phyloP scores from a whole-genome alignment of 495 filamentous ascomycete genomes.

The Neurospora tetrasperma region DNA sequence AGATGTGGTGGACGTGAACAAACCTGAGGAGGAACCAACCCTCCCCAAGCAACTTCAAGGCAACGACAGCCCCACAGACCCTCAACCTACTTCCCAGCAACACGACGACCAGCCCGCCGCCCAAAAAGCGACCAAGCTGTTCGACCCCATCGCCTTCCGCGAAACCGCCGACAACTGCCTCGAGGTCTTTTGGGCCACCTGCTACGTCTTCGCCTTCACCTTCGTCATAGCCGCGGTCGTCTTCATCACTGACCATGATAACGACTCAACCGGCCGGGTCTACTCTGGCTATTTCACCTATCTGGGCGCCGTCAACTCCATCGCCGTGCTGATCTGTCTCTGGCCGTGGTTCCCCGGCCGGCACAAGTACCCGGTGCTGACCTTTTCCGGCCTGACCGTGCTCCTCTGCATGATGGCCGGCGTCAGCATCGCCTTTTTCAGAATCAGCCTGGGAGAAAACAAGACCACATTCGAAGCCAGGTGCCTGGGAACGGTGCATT shows the following conservation, averaged over 20 bases:
- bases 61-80: background rate
- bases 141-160: background rate
- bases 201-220: background rate
- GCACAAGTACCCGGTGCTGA: background rate
- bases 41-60: background rate
- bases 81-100: background rate
- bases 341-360: background rate
- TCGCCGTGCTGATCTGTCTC: slow-evolving; percentile 51
- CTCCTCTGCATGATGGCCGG: background rate
- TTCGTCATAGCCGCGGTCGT: background rate
- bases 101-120: background rate
- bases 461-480: background rate
- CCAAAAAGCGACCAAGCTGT: background rate
- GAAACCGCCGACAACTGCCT: background rate
- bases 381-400: background rate
- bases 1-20: background rate
- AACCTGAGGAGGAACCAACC: background rate
- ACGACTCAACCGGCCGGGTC: background rate
- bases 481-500: background rate
- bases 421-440: background rate
- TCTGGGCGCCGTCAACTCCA: slow-evolving; percentile 65
- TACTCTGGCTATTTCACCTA: slow-evolving; percentile 63
- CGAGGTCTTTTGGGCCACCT: background rate
- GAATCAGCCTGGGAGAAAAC: background rate
- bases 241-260: background rate